Conservation (phyloP, 1,139 yeast species). For the Debaryomycetaceae sp. region DNA sequence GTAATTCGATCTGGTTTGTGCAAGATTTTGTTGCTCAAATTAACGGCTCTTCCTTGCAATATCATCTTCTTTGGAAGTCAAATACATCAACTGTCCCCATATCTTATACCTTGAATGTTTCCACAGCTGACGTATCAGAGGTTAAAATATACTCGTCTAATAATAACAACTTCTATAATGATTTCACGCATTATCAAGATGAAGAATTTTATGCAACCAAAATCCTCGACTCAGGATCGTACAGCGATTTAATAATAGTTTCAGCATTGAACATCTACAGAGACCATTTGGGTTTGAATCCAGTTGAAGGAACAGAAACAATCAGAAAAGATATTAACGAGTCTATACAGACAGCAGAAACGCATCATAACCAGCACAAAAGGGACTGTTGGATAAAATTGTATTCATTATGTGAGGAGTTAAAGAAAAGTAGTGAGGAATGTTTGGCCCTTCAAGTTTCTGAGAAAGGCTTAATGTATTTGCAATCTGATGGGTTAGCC, state of each 20-base stretch:
- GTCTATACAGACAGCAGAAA: conserved; percentile 16
- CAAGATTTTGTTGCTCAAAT: conserved; percentile 37
- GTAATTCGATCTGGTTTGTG: conserved; percentile 46
- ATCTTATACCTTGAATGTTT: conserved; percentile 16
- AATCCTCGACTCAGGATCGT: conserved; percentile 48
- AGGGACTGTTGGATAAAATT: conserved; percentile 51
- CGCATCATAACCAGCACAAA: conserved; percentile 8
- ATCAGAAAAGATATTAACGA: conserved; percentile 20
- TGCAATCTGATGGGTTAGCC: conserved; percentile 36
- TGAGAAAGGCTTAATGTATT: conserved; percentile 12
- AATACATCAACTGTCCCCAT: conserved; percentile 50
- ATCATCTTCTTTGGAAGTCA: conserved; percentile 58
- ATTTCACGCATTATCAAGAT: conserved; percentile 18
- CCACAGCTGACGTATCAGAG: conserved; percentile 16
- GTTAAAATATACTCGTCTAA: conserved; percentile 19
- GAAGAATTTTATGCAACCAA: conserved; percentile 38
- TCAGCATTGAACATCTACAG: conserved; percentile 38
- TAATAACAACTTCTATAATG: conserved; percentile 1
- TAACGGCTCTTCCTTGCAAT: conserved; percentile 19
- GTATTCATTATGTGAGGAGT: conserved; percentile 63
- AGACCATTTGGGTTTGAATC: conserved; percentile 18
- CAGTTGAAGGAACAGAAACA: conserved; percentile 8
- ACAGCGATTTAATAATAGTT: conserved; percentile 39
- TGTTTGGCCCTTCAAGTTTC: conserved; percentile 23
- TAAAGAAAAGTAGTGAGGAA: conserved; percentile 57